Evolutionary conservation across 1,284 basidiomycete genomes (phyloP), one percentile per base, ranked within the genome.

Genomic region (Ganoderma meredithae): DNA sequence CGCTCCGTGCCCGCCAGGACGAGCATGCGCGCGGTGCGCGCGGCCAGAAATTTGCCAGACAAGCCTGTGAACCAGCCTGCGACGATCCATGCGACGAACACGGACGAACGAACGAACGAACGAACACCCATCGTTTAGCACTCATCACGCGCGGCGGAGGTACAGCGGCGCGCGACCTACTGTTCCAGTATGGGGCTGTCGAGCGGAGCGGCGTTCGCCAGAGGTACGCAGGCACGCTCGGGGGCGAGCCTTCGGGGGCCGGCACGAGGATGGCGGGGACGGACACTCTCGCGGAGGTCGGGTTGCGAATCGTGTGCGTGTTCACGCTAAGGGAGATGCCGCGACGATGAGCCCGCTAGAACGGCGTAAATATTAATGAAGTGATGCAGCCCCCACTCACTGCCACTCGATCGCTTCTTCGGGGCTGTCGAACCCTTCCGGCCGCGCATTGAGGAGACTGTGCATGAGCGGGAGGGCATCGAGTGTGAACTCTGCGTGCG

Each of bases 391-490:
- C 55, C 55, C 13, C 39, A 88, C 95, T 76, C 80, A 97, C 95
- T 99, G 97, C 97, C 98, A 99, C 72, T 94, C 90, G 55, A 99
- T 90, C 1, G 94, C 96, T 53, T 93, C 92, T 76, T 96, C 91
- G 8, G 93, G 82, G 36, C 88, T 94, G 61, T 87, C 85, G 78
- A 99, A 99, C 0, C 92, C 91, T 25, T 89, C 88, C 0, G 97
- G 98, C 10, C 96, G 88, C 17, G 91, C 86, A 63, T 92, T 90
- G n/a, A 99, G 85, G 33, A 99, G 90, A 55, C 85, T 87, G 69
- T 94, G 89, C 97, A 99, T 99, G 71, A 93, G 88, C 0, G 94
- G 92, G 8, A 99, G 85, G 0, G 96, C 94, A 59, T 97, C 96
- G 44, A 99, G 84, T 0, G 98, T 97, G n/a, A 95, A 95, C 8